A percentile compares a stretch with the other conserved stretches of the same genome.
Evolutionary conservation across 352 stramenopile genomes (phyloP).

Genomic region (Phytophthora colocasiae): DNA sequence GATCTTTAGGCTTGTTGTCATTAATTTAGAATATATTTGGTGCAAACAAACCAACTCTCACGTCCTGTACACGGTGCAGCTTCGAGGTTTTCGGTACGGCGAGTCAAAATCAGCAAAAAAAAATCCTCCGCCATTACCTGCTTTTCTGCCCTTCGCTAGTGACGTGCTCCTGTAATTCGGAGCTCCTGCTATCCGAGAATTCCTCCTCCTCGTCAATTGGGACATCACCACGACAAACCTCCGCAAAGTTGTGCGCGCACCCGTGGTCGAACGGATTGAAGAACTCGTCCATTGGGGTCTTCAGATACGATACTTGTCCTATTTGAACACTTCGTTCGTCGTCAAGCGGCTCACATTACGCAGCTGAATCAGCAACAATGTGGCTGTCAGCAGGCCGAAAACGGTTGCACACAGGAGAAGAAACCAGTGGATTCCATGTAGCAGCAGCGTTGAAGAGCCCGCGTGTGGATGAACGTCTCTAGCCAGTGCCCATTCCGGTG

Average conservation of each 20-base stretch:
- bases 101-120: constrained; percentile 19
- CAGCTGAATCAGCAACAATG: constrained; percentile 70
- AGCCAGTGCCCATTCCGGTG: constrained; percentile 33
- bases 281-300: constrained; percentile 81
- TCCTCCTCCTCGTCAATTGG: constrained; percentile 23
- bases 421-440: constrained; percentile 63
- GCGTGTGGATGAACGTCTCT: constrained; percentile 5
- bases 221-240: constrained; percentile 53
- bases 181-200: constrained; percentile 20
- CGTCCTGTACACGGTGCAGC: neutral
- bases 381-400: constrained; percentile 72
- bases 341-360: constrained; percentile 77
- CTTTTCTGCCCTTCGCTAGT: constrained; percentile 16
- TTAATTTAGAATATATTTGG: no score
- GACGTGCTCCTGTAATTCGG: constrained; percentile 26
- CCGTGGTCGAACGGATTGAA: constrained; percentile 81
- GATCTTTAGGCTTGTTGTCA: neutral
- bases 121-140: neutral
- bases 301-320: constrained; percentile 90
- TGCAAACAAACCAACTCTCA: neutral
- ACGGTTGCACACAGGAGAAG: constrained; percentile 64
- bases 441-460: constrained; percentile 48
- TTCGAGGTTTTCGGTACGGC: neutral
- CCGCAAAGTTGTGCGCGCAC: constrained; percentile 60
- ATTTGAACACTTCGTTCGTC: constrained; percentile 91